phyloP scores from a whole-genome alignment of 2,329 filamentous ascomycete genomes.

The Clathrospora elynae region DNA sequence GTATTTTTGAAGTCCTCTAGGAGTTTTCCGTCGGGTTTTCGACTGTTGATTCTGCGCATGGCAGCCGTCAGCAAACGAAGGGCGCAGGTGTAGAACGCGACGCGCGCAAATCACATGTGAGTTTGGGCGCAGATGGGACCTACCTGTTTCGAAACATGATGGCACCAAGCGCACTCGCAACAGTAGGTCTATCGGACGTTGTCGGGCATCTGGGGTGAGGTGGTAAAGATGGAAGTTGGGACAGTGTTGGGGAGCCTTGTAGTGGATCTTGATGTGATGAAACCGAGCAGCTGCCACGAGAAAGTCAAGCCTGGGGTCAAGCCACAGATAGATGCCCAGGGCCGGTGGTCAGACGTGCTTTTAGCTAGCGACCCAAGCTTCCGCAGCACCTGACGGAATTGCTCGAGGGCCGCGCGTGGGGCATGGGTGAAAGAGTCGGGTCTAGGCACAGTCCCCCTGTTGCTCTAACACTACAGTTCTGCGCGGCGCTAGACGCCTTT shows the following conservation, averaged over 20 bases:
- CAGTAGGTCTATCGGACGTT: conserved; percentile 1
- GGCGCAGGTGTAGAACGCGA: conserved; percentile 22
- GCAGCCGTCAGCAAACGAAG: conserved; percentile 18
- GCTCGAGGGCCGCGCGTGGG: conserved; percentile 34
- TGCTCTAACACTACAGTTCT: conserved; percentile 28
- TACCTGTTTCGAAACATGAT: conserved; percentile 57
- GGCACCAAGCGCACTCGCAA: conserved; percentile 17
- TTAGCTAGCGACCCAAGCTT: conserved; percentile 41
- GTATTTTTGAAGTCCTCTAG: conserved; percentile 82
- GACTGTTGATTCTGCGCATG: conserved; percentile 68
- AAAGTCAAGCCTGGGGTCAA: conserved; percentile 35
- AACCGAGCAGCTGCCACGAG: conserved; percentile 44
- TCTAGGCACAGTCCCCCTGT: conserved; percentile 30
- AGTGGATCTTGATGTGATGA: conserved; percentile 36
- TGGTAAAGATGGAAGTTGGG: not conserved
- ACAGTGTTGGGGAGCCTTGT: not conserved
- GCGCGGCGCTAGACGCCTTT: conserved; percentile 21
- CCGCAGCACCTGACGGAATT: conserved; percentile 26
- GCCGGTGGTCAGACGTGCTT: conserved; percentile 43
- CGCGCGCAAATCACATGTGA: conserved; percentile 35
- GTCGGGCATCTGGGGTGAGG: conserved; percentile 9
- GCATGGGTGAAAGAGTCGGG: conserved; percentile 31
- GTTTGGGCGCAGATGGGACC: conserved; percentile 24
- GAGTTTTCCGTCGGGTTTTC: conserved; percentile 85
- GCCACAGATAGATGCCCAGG: conserved; percentile 43